Percentiles rank a stretch among this genome's conserved stretches.
Conservation (phyloP, 306 rosid genomes). For the Trifolium subterraneum region DNA sequence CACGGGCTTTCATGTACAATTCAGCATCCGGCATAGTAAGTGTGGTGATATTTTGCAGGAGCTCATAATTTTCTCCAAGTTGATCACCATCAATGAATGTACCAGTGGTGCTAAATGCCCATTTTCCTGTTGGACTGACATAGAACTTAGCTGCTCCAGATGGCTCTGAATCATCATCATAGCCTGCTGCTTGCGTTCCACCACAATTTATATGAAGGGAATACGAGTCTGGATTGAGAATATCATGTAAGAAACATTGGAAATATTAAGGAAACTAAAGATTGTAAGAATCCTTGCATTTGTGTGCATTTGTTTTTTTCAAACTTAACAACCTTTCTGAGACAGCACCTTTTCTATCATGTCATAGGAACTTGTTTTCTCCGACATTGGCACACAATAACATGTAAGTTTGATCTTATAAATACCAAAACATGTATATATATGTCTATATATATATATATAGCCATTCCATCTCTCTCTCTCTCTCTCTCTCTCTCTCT, state of each 20-base stretch:
- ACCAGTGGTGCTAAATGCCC: conserved; percentile 67
- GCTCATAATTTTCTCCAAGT: not conserved
- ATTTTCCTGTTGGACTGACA: not conserved
- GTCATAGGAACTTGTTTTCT: conserved; percentile 50
- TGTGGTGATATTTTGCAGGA: not conserved
- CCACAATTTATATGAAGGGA: conserved; percentile 51
- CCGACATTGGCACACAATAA: conserved; percentile 31
- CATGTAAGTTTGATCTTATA: conserved; percentile 41
- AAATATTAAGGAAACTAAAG: not conserved
- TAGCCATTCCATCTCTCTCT: not conserved
- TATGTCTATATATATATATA: not conserved
- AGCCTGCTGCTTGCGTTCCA: not conserved
- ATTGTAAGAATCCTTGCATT: conserved; percentile 53
- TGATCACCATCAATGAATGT: conserved; percentile 15
- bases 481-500: too few relatives aligned
- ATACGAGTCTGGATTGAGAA: conserved; percentile 1
- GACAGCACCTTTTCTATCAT: conserved; percentile 5
- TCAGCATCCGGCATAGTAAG: conserved; percentile 36
- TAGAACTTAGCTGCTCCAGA: not conserved
- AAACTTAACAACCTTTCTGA: conserved; percentile 9
- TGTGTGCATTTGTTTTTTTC: conserved; percentile 4
- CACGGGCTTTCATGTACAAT: conserved; percentile 62
- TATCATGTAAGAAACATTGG: not conserved
- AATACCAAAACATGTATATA: not conserved
- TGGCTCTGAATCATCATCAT: conserved; percentile 22